Conservation (phyloP, 2,329 filamentous ascomycete species). For the Amauroascus verrucosus region DNA sequence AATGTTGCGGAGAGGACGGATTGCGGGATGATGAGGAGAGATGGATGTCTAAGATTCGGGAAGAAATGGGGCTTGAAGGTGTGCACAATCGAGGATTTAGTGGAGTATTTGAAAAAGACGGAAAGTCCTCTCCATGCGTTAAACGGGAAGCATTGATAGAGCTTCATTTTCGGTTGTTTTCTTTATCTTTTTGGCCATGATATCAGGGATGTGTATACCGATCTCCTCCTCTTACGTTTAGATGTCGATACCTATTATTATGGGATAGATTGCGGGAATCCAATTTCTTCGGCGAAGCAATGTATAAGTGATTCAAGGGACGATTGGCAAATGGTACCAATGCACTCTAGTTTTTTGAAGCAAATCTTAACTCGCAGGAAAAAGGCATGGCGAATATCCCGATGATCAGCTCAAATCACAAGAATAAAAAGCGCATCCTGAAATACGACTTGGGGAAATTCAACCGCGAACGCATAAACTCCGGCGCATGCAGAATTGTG, state of each 20-base stretch:
- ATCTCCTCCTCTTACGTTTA: neutral
- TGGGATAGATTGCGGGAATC: neutral
- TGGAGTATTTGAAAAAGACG: slow-evolving; percentile 64
- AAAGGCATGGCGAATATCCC: neutral
- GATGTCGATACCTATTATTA: neutral
- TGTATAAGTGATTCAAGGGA: too few species aligned
- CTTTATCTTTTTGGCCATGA: neutral
- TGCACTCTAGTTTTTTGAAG: neutral
- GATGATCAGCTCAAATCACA: too few species aligned
- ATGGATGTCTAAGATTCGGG: slow-evolving; percentile 81
- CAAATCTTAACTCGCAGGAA: neutral
- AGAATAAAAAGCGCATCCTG: too few species aligned
- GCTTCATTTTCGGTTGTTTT: neutral
- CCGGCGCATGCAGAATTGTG: neutral
- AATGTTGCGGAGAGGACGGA: slow-evolving; percentile 23
- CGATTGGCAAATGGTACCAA: neutral
- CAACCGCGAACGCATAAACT: neutral
- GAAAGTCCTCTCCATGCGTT: slow-evolving; percentile 42
- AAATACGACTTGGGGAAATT: neutral
- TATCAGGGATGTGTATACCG: neutral
- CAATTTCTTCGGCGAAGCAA: too few species aligned
- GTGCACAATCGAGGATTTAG: slow-evolving; percentile 88
- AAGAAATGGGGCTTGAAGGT: slow-evolving; percentile 81
- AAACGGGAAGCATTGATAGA: slow-evolving; percentile 27
- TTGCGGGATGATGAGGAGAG: slow-evolving; percentile 80